Conservation (phyloP, 139 green algal genomes). For the Chloropicon primus region DNA sequence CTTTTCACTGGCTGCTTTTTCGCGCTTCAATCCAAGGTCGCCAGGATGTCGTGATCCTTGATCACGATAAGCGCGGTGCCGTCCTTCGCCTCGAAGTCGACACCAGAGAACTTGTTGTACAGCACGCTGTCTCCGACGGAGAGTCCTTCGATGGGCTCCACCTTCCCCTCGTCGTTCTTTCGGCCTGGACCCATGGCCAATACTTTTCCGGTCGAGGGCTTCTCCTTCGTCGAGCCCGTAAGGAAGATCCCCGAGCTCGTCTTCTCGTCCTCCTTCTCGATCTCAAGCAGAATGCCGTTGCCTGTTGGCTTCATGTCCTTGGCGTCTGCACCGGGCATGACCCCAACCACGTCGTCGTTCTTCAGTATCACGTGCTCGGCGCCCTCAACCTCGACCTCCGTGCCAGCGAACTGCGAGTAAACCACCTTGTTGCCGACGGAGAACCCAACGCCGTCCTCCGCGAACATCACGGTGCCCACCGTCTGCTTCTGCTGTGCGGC, state of each 20-base stretch:
- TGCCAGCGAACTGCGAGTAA: constrained; percentile 92
- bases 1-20: too few species aligned
- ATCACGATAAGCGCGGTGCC: constrained; percentile 66
- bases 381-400: constrained; percentile 66
- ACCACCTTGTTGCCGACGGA: constrained; percentile 75
- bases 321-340: constrained; percentile 37
- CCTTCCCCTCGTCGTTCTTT: constrained; percentile 34
- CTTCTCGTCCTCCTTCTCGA: constrained; percentile 48
- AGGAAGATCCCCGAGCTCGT: constrained; percentile 77
- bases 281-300: constrained; percentile 47
- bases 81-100: constrained; percentile 63
- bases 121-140: constrained; percentile 60
- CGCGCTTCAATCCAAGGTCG: constrained; percentile 10
- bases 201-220: constrained; percentile 78
- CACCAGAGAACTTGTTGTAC: constrained; percentile 75
- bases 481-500: constrained; percentile 61
- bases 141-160: not conserved
- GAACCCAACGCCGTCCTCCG: constrained; percentile 12
- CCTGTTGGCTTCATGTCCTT: constrained; percentile 39
- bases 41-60: constrained; percentile 68
- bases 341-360: constrained; percentile 39
- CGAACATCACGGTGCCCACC: constrained; percentile 35
- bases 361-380: constrained; percentile 77
- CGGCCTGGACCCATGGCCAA: constrained; percentile 58
- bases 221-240: constrained; percentile 54